Conservation (phyloP, 176 grass and related monocot species). For the Carex kokanica region DNA sequence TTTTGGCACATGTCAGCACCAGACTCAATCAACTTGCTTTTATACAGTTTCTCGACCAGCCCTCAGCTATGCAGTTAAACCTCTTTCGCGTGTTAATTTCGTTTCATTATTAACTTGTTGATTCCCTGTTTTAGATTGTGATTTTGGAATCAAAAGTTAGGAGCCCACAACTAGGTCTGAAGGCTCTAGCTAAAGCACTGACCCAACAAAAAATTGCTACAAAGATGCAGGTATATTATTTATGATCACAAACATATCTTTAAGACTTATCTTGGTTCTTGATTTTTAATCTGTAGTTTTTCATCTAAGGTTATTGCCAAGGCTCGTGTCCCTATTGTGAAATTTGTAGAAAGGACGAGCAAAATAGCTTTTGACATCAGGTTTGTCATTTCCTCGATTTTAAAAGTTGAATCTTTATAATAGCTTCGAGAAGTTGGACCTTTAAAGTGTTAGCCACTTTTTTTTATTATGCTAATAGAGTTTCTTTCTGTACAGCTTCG, state of each 20-base stretch:
- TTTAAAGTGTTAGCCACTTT: background rate
- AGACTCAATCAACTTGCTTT: background rate
- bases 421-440: background rate
- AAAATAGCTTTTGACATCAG: constrained; percentile 93
- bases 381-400: constrained; percentile 37
- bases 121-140: constrained; percentile 57
- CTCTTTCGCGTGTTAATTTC: background rate
- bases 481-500: constrained; percentile 66
- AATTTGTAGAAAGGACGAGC: constrained; percentile 86
- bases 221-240: constrained; percentile 73
- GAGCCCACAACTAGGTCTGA: constrained; percentile 88
- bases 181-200: constrained; percentile 88
- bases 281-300: constrained; percentile 28
- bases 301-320: constrained; percentile 85
- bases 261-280: constrained; percentile 24
- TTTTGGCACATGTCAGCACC: background rate
- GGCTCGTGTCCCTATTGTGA: constrained; percentile 97
- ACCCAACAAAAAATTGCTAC: constrained; percentile 73
- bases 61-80: background rate
- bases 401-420: background rate
- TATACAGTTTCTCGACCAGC: background rate
- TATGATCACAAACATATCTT: background rate
- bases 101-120: background rate
- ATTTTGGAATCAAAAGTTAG: constrained; percentile 81
- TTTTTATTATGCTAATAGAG: background rate